Percentiles rank a stretch among this genome's conserved stretches.
Evolutionary conservation across 2,329 filamentous ascomycete genomes (phyloP).

Genomic region (Arthrinium phaeospermum): DNA sequence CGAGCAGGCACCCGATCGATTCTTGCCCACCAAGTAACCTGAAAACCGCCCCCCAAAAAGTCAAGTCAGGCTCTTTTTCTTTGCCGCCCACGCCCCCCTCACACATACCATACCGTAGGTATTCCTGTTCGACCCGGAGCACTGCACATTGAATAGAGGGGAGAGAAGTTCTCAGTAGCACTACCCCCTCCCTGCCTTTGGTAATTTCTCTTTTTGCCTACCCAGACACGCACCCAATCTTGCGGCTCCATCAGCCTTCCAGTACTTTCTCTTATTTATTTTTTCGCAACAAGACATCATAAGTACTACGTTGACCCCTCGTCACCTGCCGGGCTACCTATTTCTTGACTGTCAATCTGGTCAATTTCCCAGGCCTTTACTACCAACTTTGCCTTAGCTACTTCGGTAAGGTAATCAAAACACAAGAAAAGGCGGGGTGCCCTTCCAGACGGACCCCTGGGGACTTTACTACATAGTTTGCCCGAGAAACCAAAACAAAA

Average conservation of each 20-base stretch:
- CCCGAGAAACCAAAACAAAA: slow-evolving; percentile 19
- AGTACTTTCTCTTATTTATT: neutral
- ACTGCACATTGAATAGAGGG: neutral
- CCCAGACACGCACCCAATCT: slow-evolving; percentile 5
- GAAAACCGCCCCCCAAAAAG: slow-evolving; percentile 3
- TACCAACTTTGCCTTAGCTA: slow-evolving; percentile 3
- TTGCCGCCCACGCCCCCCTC: slow-evolving; percentile 11
- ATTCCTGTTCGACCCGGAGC: neutral
- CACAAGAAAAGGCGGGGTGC: slow-evolving; percentile 13
- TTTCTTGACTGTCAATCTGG: slow-evolving; percentile 6
- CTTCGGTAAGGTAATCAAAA: slow-evolving; percentile 18
- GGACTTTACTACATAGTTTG: slow-evolving; percentile 17
- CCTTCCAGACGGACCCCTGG: slow-evolving; percentile 20
- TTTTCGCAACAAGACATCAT: neutral
- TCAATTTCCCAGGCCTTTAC: slow-evolving; percentile 17
- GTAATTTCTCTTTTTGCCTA: slow-evolving; percentile 1
- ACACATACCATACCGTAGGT: neutral
- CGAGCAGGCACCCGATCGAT: slow-evolving; percentile 10
- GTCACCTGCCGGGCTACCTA: slow-evolving; percentile 8
- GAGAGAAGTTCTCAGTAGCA: neutral
- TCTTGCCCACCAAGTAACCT: slow-evolving; percentile 3
- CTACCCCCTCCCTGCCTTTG: neutral
- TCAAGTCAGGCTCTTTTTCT: slow-evolving; percentile 5
- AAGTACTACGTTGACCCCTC: neutral
- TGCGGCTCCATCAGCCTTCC: slow-evolving; percentile 15